Base-by-base conservation (phyloP, 2,329 filamentous ascomycete species). In the Sordariomycetes sp. region DNA sequence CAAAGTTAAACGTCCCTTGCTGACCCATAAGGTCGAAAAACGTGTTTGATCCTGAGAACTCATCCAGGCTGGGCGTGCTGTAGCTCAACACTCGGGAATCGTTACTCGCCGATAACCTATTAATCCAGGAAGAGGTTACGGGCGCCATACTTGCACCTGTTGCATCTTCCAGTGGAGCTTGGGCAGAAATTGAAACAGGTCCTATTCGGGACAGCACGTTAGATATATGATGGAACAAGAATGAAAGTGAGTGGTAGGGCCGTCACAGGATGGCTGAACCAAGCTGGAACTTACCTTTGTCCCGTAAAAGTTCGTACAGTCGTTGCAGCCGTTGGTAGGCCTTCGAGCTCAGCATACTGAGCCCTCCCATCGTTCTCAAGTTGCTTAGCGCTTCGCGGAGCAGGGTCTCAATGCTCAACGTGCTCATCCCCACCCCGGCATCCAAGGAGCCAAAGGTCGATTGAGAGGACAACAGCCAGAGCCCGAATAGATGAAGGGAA, bases 401-500 rank as follows among this genome's bases (percentile, higher is more conserved):
- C 4, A 6, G 18, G n/a, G 8, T 8, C 15, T 32, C 30, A 11
- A 25, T n/a, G 12, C 25, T 21, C 4, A 21, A n/a, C 11, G 8
- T 25, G n/a, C 20, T 20, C 19, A 15, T 21, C 6, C 30, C 18
- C 11, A 25, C 23, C 23, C 23, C 23, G n/a, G 9, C 23, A 25
- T 9, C n/a, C 23, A 9, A n/a, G 9, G n/a, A 9, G 23, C 9
- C 23, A 25, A n/a, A 23, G 12, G 10, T 28, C 17, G 29, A 30
- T 23, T 38, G 41, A 7, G 43, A 42, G 1, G 47, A n/a, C n/a
- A n/a, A 35, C 12, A 53, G 23, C 49, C 48, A 52, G 12, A 53
- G 42, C 3, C 37, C 45, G 31, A 54, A 49, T 4, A 46, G 26
- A 24, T 54, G 48, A 11, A 52, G 43, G 14, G 42, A 47, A 4